These are phyloP conservation scores for Thraustotheca clavata DNA, from an alignment of 352 stramenopile species.

Conservation along the genomic window DNA sequence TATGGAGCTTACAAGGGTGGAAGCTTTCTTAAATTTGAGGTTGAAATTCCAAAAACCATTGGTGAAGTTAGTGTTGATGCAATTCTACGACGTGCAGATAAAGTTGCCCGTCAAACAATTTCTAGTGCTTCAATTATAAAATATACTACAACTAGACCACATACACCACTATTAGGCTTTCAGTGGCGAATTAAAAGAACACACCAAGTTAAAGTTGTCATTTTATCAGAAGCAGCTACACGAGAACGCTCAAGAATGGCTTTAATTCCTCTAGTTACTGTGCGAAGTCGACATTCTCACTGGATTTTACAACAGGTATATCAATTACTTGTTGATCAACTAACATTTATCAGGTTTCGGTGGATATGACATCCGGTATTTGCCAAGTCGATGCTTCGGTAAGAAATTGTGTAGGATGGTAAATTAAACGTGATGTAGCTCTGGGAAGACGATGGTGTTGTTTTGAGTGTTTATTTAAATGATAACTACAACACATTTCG, in stretches of 20 bases:
- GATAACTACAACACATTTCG: constrained; percentile 1
- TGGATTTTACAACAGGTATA: not conserved
- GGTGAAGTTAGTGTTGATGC: not conserved
- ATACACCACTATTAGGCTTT: not conserved
- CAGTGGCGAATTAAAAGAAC: not conserved
- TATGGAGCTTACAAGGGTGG: constrained; percentile 8
- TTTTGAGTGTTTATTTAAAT: constrained; percentile 4
- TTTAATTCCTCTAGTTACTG: not conserved
- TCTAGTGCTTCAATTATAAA: too few relatives aligned
- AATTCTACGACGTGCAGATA: not conserved
- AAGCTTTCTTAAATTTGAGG: not conserved
- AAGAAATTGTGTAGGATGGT: not conserved
- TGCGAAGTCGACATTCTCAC: not conserved
- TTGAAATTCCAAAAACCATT: not conserved
- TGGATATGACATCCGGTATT: not conserved
- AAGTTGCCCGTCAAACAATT: too few relatives aligned
- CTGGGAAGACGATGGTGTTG: not conserved
- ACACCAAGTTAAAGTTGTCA: not conserved
- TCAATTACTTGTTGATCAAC: not conserved
- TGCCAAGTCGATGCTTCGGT: constrained; percentile 12
- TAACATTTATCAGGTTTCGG: not conserved
- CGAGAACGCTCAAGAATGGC: not conserved
- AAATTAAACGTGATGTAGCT: not conserved
- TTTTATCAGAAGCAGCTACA: not conserved
- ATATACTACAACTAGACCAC: too few relatives aligned